A percentile compares a stretch with the other conserved stretches of the same genome.
phyloP scores from a whole-genome alignment of 352 stramenopile species.

The Pythium pyrilobum region DNA sequence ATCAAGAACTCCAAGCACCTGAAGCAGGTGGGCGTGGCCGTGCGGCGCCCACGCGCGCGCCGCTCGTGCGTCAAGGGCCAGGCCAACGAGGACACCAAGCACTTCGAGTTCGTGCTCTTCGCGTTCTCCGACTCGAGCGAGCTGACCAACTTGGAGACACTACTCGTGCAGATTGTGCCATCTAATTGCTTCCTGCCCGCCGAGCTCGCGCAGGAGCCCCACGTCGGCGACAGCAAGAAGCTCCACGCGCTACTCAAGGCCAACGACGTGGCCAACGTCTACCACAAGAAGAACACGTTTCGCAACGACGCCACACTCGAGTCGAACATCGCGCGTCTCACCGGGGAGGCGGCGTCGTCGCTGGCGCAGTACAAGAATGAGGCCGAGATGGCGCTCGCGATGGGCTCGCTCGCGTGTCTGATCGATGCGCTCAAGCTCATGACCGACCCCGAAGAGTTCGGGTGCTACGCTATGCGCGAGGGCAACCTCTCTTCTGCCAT shows the following conservation, averaged over 20 bases:
- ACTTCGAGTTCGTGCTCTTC: conserved; percentile 77
- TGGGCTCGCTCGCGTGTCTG: conserved; percentile 63
- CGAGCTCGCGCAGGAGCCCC: conserved; percentile 51
- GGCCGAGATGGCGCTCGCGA: conserved; percentile 58
- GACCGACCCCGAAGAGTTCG: conserved; percentile 57
- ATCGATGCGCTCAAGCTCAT: conserved; percentile 70
- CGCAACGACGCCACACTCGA: conserved; percentile 44
- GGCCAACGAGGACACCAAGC: conserved; percentile 72
- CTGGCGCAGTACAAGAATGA: conserved; percentile 64
- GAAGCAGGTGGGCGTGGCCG: conserved; percentile 77
- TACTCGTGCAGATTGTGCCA: conserved; percentile 74
- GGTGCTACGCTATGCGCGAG: conserved; percentile 57
- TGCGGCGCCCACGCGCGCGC: conserved; percentile 62
- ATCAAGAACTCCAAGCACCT: conserved; percentile 77
- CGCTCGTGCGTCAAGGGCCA: conserved; percentile 72
- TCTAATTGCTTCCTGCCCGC: conserved; percentile 66
- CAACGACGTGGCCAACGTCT: conserved; percentile 49
- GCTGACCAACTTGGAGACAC: conserved; percentile 76
- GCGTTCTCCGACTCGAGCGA: conserved; percentile 83
- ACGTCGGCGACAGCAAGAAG: conserved; percentile 78
- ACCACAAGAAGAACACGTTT: conserved; percentile 73
- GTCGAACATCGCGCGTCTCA: conserved; percentile 54
- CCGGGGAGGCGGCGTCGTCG: conserved; percentile 33
- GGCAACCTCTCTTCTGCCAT: conserved; percentile 85
- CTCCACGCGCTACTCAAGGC: conserved; percentile 65